Evolutionary conservation across 805 yeast species (phyloP), one percentile per base, ranked within the genome.

Genomic region (Candida michaelii): DNA sequence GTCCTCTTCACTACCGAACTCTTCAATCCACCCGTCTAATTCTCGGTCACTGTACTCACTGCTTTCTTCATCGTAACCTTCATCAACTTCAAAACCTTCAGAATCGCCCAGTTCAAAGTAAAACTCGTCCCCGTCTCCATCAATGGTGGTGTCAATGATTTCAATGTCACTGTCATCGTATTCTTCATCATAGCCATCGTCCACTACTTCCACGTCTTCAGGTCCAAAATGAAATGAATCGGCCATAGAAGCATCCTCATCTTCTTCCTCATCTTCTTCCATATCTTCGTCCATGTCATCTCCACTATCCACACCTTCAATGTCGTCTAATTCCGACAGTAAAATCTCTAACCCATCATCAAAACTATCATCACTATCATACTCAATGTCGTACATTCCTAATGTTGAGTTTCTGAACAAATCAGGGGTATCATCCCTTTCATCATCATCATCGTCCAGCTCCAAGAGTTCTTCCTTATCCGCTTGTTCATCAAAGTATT

Each of bases 351-450:
- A 45, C 2, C 59, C 61, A 5, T 55, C 69, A 30, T 73, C 80
- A 17, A 69, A 77, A n/a, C 70, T 79, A 30, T 47, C 43, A 7
- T 76, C 82, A 33, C 78, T 77, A 48, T 80, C 84, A 27, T 77
- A 74, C 39, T 83, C 93, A 30, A 86, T 82, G 53, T 91, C 97
- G 58, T 85, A 91, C 95, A 91, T 90, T 1, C 97, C 97, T 30
- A 91, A 70, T 0, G 97, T 87, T 0, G 97, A 90, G 58, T 93
- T 90, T 30, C 84, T 71, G 62, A 91, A 81, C 55, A 90, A 69
- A 58, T 90, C 90, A 0, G 95, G 89, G 0, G 89, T 79, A 40
- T 88, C 91, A 40, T 85, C 95, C 23, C 74, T 58, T 21, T 71
- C 66, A 19, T 76, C 80, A 14, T 80, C 86, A 12, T 60, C 69